Percentiles rank a stretch among this genome's conserved stretches.
Conservation (phyloP, 1,139 yeast genomes). For the Yamadazyma kanchanaburiensis region DNA sequence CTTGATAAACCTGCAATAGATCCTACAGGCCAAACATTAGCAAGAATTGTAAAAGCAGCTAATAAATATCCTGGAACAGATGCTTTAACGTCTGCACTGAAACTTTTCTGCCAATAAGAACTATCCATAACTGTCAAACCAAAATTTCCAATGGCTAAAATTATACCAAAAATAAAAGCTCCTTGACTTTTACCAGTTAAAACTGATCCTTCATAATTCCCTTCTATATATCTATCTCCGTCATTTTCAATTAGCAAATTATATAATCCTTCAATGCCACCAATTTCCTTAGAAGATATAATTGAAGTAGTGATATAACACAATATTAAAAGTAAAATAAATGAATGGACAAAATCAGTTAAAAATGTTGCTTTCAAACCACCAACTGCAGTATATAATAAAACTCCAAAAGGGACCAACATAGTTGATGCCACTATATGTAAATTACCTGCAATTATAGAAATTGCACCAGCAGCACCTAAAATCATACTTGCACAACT, state of each 20-base stretch:
- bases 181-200: slow-evolving; percentile 35
- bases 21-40: slow-evolving; percentile 34
- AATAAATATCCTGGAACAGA: slow-evolving; percentile 36
- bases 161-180: slow-evolving; percentile 26
- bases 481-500: slow-evolving; percentile 34
- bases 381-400: slow-evolving; percentile 35
- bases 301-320: slow-evolving; percentile 26
- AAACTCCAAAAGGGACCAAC: slow-evolving; percentile 36
- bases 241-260: slow-evolving; percentile 17
- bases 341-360: slow-evolving; percentile 34
- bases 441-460: slow-evolving; percentile 30
- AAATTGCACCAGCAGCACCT: slow-evolving; percentile 35
- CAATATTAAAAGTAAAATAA: slow-evolving; percentile 28
- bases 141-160: slow-evolving; percentile 26
- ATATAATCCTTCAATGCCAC: slow-evolving; percentile 28
- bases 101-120: slow-evolving; percentile 33
- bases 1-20: slow-evolving; percentile 25
- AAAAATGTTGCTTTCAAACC: slow-evolving; percentile 41
- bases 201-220: slow-evolving; percentile 31
- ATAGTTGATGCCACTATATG: slow-evolving; percentile 30
- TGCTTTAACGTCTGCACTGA: slow-evolving; percentile 30
- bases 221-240: slow-evolving; percentile 20
- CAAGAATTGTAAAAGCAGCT: slow-evolving; percentile 28
- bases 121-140: slow-evolving; percentile 30
- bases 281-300: slow-evolving; percentile 21